Percentiles rank a stretch among this genome's conserved stretches.
These are phyloP conservation scores for Citrus trifoliata DNA, from an alignment of 345 rosid species.

Conservation along the genomic window DNA sequence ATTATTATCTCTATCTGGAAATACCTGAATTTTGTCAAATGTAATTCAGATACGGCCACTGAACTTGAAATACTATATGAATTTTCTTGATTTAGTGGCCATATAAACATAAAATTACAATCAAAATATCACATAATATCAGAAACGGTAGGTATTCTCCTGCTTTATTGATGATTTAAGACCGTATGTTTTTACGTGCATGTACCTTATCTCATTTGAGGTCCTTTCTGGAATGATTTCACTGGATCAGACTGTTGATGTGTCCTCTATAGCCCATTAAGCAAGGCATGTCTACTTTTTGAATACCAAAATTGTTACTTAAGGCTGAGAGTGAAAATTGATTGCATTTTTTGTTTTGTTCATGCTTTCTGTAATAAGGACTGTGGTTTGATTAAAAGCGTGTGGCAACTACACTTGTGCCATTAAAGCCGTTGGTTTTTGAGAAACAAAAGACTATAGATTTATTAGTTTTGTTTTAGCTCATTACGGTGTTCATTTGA, in stretches of 20 bases:
- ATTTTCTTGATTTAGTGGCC: not conserved
- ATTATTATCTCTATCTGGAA: not conserved
- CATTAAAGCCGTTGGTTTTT: not conserved
- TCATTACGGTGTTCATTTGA: not conserved
- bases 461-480: not conserved
- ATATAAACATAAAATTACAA: not conserved
- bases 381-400: not conserved
- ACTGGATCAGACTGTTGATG: not conserved
- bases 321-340: not conserved
- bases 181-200: not conserved
- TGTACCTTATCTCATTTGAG: not conserved
- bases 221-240: not conserved
- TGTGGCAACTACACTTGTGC: not conserved
- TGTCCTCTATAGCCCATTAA: not conserved
- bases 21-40: not conserved
- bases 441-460: not conserved
- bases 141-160: not conserved
- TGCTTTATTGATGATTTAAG: not conserved
- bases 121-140: not conserved
- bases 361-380: not conserved
- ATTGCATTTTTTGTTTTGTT: slow-evolving; percentile 1
- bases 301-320: not conserved
- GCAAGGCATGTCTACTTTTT: not conserved
- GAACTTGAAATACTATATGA: not conserved
- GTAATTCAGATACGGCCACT: not conserved